Evolutionary conservation across 1,139 yeast species (phyloP).

Genomic region (Sugiyamaella novakii): DNA sequence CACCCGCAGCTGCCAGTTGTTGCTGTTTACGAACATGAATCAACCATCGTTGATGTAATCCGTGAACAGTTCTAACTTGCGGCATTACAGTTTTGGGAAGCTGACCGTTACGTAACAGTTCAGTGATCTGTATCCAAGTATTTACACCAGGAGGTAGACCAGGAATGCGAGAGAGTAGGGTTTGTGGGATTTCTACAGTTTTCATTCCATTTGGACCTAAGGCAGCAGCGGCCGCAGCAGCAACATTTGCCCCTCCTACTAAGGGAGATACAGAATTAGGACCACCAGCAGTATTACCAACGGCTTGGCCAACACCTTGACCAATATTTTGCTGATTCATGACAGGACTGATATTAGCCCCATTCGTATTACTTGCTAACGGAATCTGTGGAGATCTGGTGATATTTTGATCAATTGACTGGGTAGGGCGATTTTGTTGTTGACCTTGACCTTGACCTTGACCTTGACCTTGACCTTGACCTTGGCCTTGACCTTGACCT

Average conservation of each 20-base stretch:
- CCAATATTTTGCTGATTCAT: slow-evolving; percentile 10
- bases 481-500: slow-evolving; percentile 21
- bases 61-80: slow-evolving; percentile 61
- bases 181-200: slow-evolving; percentile 66
- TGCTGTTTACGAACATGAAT: slow-evolving; percentile 36
- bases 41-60: slow-evolving; percentile 56
- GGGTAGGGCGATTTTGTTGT: slow-evolving; percentile 24
- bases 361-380: neutral
- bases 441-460: slow-evolving; percentile 22
- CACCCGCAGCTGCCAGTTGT: slow-evolving; percentile 30
- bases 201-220: slow-evolving; percentile 47
- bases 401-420: slow-evolving; percentile 5
- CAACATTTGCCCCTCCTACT: slow-evolving; percentile 43
- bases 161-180: slow-evolving; percentile 69
- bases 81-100: slow-evolving; percentile 58
- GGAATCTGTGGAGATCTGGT: slow-evolving; percentile 9
- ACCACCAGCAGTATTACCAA: slow-evolving; percentile 6
- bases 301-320: slow-evolving; percentile 14
- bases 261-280: slow-evolving; percentile 28
- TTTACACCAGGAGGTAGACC: slow-evolving; percentile 77
- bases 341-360: slow-evolving; percentile 10
- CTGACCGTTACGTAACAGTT: slow-evolving; percentile 61
- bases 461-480: slow-evolving; percentile 1
- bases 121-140: slow-evolving; percentile 83
- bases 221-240: slow-evolving; percentile 49